Conservation (phyloP, 768 basidiomycete genomes). For the Russula emetica region DNA sequence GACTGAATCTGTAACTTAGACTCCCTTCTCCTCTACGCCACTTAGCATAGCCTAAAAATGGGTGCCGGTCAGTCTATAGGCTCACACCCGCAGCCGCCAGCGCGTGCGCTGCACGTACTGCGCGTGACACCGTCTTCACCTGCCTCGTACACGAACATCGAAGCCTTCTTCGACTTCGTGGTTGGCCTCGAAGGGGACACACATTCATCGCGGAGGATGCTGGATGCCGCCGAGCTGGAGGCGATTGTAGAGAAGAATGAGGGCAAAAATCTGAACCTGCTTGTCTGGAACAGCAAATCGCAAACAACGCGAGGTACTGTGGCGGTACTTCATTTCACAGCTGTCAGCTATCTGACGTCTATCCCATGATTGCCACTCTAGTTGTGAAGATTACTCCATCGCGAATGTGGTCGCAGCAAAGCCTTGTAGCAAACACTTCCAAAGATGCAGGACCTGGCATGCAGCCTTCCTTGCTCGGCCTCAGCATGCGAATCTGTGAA, state of each 20-base stretch:
- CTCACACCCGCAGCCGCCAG: conserved; percentile 43
- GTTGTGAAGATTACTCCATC: conserved; percentile 85
- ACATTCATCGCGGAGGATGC: conserved; percentile 45
- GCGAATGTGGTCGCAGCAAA: conserved; percentile 65
- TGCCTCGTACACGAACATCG: conserved; percentile 77
- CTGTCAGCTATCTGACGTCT: neutral
- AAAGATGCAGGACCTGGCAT: conserved; percentile 42
- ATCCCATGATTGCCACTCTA: conserved; percentile 34
- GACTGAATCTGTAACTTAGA: neutral
- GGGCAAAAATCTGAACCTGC: conserved; percentile 59
- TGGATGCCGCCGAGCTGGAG: conserved; percentile 70
- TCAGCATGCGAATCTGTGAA: conserved; percentile 91
- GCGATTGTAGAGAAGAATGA: conserved; percentile 81
- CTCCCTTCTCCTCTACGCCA: neutral
- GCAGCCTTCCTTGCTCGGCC: conserved; percentile 87
- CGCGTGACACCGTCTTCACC: conserved; percentile 88
- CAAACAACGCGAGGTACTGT: conserved; percentile 61
- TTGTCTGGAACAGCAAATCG: conserved; percentile 83
- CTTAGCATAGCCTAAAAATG: conserved; percentile 42
- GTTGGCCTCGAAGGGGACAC: conserved; percentile 81
- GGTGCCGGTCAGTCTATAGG: conserved; percentile 70
- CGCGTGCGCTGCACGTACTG: conserved; percentile 76
- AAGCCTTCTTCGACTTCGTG: conserved; percentile 96
- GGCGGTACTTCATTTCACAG: neutral
- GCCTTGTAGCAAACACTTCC: conserved; percentile 37